Evolutionary conservation across 2,329 filamentous ascomycete species (phyloP).

Genomic region (Paecilomyces formosus): DNA sequence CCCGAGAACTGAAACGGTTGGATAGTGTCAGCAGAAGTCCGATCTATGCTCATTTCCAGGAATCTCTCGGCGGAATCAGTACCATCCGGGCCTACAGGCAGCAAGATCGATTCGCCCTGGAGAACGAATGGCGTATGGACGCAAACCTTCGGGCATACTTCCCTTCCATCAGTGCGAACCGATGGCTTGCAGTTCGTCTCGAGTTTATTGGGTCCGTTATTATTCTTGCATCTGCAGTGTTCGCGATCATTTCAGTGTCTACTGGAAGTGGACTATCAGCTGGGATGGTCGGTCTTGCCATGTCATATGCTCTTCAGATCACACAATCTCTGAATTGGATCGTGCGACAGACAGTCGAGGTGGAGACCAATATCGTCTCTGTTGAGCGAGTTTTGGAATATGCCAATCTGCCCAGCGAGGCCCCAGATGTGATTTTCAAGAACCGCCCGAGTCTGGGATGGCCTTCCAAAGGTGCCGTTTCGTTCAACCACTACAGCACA

Average conservation of each 20-base stretch:
- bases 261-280: slow-evolving; percentile 56
- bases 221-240: slow-evolving; percentile 76
- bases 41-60: slow-evolving; percentile 97
- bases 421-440: slow-evolving; percentile 85
- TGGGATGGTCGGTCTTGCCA: slow-evolving; percentile 81
- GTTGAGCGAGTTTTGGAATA: slow-evolving; percentile 98
- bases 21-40: slow-evolving; percentile 94
- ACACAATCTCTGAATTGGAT: slow-evolving; percentile 99
- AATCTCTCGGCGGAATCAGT: slow-evolving; percentile 85
- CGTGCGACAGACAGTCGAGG: slow-evolving; percentile 94
- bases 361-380: slow-evolving; percentile 99
- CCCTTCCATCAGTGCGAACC: slow-evolving; percentile 86
- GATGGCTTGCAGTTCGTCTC: slow-evolving; percentile 90
- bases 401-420: slow-evolving; percentile 81
- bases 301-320: slow-evolving; percentile 97
- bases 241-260: slow-evolving; percentile 73
- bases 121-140: slow-evolving; percentile 97
- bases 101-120: slow-evolving; percentile 74
- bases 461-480: slow-evolving; percentile 81
- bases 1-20: slow-evolving; percentile 88
- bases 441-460: slow-evolving; percentile 81
- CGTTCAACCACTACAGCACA: slow-evolving; percentile 90
- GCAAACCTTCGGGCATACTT: slow-evolving; percentile 91
- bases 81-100: slow-evolving; percentile 95
- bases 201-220: slow-evolving; percentile 95